Evolutionary conservation across 202 grass and related monocot genomes (phyloP).

Genomic region (Schoenoplectus tabernaemontani): DNA sequence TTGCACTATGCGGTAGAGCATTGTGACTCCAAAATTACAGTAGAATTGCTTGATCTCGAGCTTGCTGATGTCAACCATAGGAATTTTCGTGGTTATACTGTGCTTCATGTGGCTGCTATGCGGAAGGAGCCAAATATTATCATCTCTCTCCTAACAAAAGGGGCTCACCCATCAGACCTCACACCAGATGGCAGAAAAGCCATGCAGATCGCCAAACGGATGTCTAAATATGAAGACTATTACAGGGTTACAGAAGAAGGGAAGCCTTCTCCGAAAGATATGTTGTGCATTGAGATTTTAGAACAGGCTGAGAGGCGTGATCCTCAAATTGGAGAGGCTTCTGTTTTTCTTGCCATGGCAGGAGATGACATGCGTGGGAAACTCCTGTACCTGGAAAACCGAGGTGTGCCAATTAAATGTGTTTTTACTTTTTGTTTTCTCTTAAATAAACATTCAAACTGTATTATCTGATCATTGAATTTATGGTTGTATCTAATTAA

Average conservation of each 20-base stretch:
- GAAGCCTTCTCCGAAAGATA: slow-evolving; percentile 53
- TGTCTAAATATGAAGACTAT: slow-evolving; percentile 57
- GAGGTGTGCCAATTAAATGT: slow-evolving; percentile 37
- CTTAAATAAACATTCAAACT: too few species aligned
- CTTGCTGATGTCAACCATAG: slow-evolving; percentile 85
- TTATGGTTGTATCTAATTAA: neutral
- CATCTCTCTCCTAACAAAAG: slow-evolving; percentile 83
- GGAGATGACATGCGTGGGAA: slow-evolving; percentile 52
- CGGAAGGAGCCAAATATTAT: slow-evolving; percentile 90
- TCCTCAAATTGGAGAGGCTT: slow-evolving; percentile 72
- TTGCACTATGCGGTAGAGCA: slow-evolving; percentile 89
- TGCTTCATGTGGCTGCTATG: slow-evolving; percentile 77
- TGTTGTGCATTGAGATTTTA: slow-evolving; percentile 81
- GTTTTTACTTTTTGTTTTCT: neutral
- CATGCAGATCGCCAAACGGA: slow-evolving; percentile 64
- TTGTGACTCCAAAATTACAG: slow-evolving; percentile 84
- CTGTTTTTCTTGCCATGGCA: slow-evolving; percentile 68
- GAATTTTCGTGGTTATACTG: slow-evolving; percentile 70
- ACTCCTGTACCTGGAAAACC: slow-evolving; percentile 87
- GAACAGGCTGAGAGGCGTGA: slow-evolving; percentile 88
- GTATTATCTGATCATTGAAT: neutral
- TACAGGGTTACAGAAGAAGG: slow-evolving; percentile 46
- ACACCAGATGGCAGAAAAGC: slow-evolving; percentile 77
- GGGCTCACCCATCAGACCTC: slow-evolving; percentile 57
- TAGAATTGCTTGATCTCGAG: slow-evolving; percentile 72